Percentiles rank a stretch among this genome's conserved stretches.
These are phyloP conservation scores for Aspergillus pseudoterreus DNA, from an alignment of 2,329 filamentous ascomycete species.

Conservation along the genomic window DNA sequence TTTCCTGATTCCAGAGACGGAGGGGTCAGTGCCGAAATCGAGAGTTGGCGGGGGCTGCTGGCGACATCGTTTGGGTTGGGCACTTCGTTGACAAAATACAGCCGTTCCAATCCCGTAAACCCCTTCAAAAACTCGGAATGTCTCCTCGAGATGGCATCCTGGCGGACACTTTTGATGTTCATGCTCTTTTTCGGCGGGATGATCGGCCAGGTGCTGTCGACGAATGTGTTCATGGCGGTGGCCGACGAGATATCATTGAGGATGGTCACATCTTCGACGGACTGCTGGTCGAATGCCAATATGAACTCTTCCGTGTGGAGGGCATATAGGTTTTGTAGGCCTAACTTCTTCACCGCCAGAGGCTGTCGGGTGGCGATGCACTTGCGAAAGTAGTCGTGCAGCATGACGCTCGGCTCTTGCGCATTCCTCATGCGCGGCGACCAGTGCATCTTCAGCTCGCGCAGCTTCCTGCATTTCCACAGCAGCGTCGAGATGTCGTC, in stretches of 20 bases:
- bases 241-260: constrained; percentile 51
- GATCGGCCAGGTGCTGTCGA: constrained; percentile 54
- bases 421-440: constrained; percentile 58
- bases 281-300: constrained; percentile 38
- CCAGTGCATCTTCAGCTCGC: constrained; percentile 57
- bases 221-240: constrained; percentile 46
- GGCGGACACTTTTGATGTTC: constrained; percentile 46
- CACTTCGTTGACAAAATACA: constrained; percentile 50
- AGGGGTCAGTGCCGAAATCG: constrained; percentile 25
- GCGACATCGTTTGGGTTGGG: constrained; percentile 26
- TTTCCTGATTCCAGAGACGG: constrained; percentile 18
- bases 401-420: constrained; percentile 55
- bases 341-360: constrained; percentile 49
- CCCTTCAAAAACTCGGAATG: constrained; percentile 41
- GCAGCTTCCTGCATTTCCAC: constrained; percentile 50
- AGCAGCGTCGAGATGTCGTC: constrained; percentile 59
- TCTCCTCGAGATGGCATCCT: constrained; percentile 47
- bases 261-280: constrained; percentile 49
- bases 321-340: constrained; percentile 57
- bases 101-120: constrained; percentile 45
- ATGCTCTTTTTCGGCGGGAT: constrained; percentile 26
- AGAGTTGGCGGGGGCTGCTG: constrained; percentile 27
- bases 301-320: constrained; percentile 48
- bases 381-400: constrained; percentile 56
- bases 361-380: constrained; percentile 46